Conservation (phyloP, 495 filamentous ascomycete genomes). For the Barbatosphaeria neglecta region DNA sequence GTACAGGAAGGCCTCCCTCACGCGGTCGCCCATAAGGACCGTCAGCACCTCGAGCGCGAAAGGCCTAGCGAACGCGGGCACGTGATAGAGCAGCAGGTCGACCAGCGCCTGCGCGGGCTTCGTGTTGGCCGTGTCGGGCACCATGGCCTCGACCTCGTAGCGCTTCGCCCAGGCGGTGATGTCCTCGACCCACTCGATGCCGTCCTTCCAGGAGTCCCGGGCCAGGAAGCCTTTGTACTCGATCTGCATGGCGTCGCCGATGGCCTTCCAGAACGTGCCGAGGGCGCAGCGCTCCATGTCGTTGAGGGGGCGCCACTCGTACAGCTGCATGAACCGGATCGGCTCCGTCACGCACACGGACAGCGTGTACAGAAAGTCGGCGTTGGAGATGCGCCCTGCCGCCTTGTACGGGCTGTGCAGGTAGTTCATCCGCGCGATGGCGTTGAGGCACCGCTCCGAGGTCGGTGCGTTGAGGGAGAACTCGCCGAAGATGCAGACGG, state of each 20-base stretch:
- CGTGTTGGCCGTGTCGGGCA: conserved; percentile 40
- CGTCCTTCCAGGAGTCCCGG: conserved; percentile 41
- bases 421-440: conserved; percentile 55
- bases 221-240: conserved; percentile 28
- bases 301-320: conserved; percentile 52
- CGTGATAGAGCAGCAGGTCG: conserved; percentile 45
- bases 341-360: conserved; percentile 51
- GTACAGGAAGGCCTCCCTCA: conserved; percentile 55
- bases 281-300: conserved; percentile 55
- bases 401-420: conserved; percentile 50
- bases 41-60: conserved; percentile 39
- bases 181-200: conserved; percentile 55
- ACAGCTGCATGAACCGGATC: conserved; percentile 41
- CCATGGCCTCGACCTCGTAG: conserved; percentile 48
- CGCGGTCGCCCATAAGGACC: conserved; percentile 50
- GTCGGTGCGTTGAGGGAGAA: conserved; percentile 28
- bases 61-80: conserved; percentile 38
- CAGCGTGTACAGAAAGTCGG: conserved; percentile 59
- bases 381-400: conserved; percentile 47
- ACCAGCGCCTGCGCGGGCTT: conserved; percentile 44
- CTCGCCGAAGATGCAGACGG: conserved; percentile 45
- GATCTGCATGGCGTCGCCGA: conserved; percentile 52
- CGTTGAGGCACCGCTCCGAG: conserved; percentile 33
- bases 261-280: conserved; percentile 53
- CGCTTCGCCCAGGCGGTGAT: conserved; percentile 43